Conservation (phyloP, 2,329 filamentous ascomycete species). For the Didymellaceae sp. region DNA sequence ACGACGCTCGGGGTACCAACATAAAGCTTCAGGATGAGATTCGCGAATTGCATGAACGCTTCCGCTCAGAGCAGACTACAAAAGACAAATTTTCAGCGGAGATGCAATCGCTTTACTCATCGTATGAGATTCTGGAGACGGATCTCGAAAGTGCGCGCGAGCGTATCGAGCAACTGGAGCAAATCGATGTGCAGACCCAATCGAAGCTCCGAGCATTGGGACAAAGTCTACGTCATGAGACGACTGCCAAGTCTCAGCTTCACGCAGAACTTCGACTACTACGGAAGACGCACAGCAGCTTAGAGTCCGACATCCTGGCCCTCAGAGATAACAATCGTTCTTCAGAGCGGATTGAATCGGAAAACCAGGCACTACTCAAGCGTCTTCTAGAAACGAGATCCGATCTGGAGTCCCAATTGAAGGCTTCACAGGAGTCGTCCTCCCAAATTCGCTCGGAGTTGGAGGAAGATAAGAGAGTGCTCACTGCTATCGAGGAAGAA, state of each 20-base stretch:
- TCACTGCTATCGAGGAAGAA: conserved; percentile 32
- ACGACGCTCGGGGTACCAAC: conserved; percentile 23
- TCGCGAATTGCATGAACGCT: conserved; percentile 13
- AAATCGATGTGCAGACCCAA: conserved; percentile 25
- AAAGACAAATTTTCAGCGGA: conserved; percentile 29
- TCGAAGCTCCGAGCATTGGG: conserved; percentile 28
- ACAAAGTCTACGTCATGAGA: conserved; percentile 16
- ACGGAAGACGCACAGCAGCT: conserved; percentile 11
- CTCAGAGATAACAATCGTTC: conserved; percentile 23
- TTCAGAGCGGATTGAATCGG: conserved; percentile 25
- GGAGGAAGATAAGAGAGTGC: conserved; percentile 27
- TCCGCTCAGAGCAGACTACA: conserved; percentile 20
- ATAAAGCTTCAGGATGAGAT: conserved; percentile 32
- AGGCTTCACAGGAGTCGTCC: conserved; percentile 25
- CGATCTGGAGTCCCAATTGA: conserved; percentile 29
- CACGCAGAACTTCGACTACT: conserved; percentile 10
- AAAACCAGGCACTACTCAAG: conserved; percentile 28
- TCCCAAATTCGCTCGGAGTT: conserved; percentile 30
- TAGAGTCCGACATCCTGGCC: conserved; percentile 24
- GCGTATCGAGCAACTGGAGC: conserved; percentile 29
- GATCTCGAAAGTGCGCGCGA: conserved; percentile 32
- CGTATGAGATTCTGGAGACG: conserved; percentile 23
- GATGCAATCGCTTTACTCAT: conserved; percentile 26
- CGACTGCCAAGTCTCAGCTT: conserved; percentile 15
- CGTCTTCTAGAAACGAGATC: conserved; percentile 27